Conservation (phyloP, 2,329 filamentous ascomycete genomes). For the Sporothrix mexicana region DNA sequence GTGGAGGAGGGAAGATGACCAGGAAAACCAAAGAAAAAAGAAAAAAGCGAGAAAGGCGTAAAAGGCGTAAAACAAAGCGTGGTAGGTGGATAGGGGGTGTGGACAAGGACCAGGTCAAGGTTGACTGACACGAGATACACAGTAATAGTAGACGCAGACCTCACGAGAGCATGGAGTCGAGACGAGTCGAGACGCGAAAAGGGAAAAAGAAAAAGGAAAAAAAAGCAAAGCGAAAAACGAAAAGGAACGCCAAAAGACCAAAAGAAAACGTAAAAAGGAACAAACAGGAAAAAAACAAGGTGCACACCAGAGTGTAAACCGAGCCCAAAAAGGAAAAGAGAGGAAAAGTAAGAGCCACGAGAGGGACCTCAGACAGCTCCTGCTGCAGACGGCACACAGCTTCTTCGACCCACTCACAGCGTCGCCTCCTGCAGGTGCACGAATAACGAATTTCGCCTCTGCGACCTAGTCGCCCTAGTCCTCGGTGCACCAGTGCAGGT, state of each 20-base stretch:
- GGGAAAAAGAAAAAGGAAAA: neutral
- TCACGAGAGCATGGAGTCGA: conserved; percentile 18
- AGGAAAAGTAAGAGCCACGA: neutral
- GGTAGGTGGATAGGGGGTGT: neutral
- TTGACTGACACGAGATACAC: conserved; percentile 24
- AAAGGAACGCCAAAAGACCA: neutral
- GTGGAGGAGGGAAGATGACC: neutral
- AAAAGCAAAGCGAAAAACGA: neutral
- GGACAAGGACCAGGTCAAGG: conserved; percentile 14
- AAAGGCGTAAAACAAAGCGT: neutral
- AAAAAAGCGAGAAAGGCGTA: neutral
- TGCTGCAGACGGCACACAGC: neutral
- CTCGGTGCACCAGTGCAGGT: neutral
- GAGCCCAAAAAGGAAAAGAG: conserved; percentile 22
- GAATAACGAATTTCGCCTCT: conserved; percentile 23
- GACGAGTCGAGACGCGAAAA: conserved; percentile 8
- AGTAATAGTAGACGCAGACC: neutral
- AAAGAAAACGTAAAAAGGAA: neutral
- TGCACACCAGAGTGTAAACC: conserved; percentile 1
- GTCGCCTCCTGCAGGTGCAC: conserved; percentile 24
- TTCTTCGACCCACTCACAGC: conserved; percentile 2
- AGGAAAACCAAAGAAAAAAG: neutral
- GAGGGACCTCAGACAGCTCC: neutral
- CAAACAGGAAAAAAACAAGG: conserved; percentile 24
- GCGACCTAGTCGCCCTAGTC: too few relatives aligned